Conservation (phyloP, 1,139 yeast species). For the Suhomyces chickasaworum region DNA sequence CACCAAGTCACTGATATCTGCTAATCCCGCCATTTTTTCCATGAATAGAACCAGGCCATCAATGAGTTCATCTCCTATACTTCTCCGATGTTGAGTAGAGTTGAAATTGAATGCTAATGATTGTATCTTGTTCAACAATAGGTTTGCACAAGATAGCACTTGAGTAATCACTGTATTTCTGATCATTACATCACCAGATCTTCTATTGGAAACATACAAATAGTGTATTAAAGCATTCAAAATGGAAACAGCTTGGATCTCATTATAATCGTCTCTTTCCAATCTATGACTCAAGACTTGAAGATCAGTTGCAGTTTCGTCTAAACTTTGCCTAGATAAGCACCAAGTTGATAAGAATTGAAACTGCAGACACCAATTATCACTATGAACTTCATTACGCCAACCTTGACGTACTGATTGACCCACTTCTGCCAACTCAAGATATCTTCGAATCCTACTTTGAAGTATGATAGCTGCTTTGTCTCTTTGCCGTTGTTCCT, state of each 20-base stretch:
- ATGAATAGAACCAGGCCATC: conserved; percentile 5
- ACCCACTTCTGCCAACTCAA: conserved; percentile 28
- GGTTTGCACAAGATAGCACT: conserved; percentile 1
- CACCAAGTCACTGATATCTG: conserved; percentile 4
- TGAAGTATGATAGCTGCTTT: conserved; percentile 57
- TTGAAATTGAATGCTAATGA: background rate
- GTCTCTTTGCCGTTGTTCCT: conserved; percentile 51
- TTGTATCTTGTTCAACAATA: conserved; percentile 2
- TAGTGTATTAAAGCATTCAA: background rate
- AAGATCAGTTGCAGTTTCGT: conserved; percentile 7
- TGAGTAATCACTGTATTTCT: background rate
- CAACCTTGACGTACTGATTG: conserved; percentile 13
- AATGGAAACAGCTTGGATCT: background rate
- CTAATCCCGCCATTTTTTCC: background rate
- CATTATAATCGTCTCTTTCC: background rate
- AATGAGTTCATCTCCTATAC: background rate
- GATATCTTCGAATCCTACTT: conserved; percentile 38
- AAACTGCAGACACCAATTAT: conserved; percentile 22
- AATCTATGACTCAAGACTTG: background rate
- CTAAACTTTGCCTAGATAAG: conserved; percentile 7
- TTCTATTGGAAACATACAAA: background rate
- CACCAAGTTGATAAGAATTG: conserved; percentile 22
- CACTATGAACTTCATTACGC: background rate
- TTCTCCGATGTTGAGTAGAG: too few relatives aligned
- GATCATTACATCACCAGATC: background rate